Evolutionary conservation across 1,284 basidiomycete genomes (phyloP).

Genomic region (Austroboletus niveus): DNA sequence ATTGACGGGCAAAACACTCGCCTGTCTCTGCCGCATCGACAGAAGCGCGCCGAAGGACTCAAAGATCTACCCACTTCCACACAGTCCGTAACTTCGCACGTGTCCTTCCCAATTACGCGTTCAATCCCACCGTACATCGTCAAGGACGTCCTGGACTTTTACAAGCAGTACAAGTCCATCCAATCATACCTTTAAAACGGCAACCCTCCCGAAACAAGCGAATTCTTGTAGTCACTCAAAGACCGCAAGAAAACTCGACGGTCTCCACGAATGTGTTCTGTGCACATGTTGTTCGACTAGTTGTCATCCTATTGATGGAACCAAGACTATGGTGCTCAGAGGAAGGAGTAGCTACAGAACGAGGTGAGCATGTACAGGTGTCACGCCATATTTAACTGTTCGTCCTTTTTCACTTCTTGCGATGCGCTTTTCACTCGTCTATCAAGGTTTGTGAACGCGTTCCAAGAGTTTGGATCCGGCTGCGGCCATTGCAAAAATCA

Average conservation of each 20-base stretch:
- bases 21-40: constrained; percentile 96
- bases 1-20: constrained; percentile 98
- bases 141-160: constrained; percentile 96
- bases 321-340: too few relatives aligned
- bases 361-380: too few relatives aligned
- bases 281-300: constrained; percentile 97
- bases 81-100: constrained; percentile 69
- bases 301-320: constrained; percentile 99
- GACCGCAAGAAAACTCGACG: constrained; percentile 97
- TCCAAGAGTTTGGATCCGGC: too few relatives aligned
- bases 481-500: too few relatives aligned
- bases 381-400: too few relatives aligned
- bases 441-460: too few relatives aligned
- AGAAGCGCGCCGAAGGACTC: constrained; percentile 70
- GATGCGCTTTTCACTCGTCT: too few relatives aligned
- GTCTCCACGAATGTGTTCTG: constrained; percentile 94
- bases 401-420: too few relatives aligned
- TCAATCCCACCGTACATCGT: constrained; percentile 87
- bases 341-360: too few relatives aligned
- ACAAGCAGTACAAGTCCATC: constrained; percentile 99
- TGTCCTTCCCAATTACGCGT: not conserved
- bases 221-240: constrained; percentile 89
- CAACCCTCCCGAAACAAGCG: constrained; percentile 80
- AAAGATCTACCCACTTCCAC: constrained; percentile 98
- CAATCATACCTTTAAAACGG: constrained; percentile 94